A percentile compares a stretch with the other conserved stretches of the same genome.
Conservation (phyloP, 2,329 filamentous ascomycete genomes). For the Calycina marina region DNA sequence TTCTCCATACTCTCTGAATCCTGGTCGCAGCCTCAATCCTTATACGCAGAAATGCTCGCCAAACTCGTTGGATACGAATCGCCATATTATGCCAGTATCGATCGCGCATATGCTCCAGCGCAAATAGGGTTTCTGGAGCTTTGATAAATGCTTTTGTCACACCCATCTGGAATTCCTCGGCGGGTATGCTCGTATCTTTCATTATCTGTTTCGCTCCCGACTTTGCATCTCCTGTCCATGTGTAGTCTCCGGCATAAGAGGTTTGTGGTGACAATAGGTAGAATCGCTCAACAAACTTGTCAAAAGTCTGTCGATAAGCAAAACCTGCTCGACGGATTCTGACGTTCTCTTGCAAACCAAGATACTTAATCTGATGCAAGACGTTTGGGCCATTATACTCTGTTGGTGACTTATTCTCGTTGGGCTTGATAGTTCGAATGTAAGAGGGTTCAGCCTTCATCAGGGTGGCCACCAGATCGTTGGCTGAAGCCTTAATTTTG, state of each 20-base stretch:
- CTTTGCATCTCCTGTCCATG: slow-evolving; percentile 79
- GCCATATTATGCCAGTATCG: slow-evolving; percentile 99
- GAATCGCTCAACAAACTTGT: slow-evolving; percentile 96
- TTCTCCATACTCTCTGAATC: slow-evolving; percentile 91
- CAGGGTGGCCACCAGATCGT: slow-evolving; percentile 82
- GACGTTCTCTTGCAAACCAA: slow-evolving; percentile 98
- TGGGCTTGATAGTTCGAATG: slow-evolving; percentile 97
- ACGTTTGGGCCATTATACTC: slow-evolving; percentile 91
- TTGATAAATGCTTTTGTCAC: slow-evolving; percentile 97
- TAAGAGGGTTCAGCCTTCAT: slow-evolving; percentile 98
- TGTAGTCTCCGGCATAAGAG: slow-evolving; percentile 94
- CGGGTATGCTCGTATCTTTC: slow-evolving; percentile 88
- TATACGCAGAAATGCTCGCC: slow-evolving; percentile 91
- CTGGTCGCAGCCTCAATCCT: slow-evolving; percentile 82
- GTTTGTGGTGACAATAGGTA: slow-evolving; percentile 89
- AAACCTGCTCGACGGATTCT: slow-evolving; percentile 93
- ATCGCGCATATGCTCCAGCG: slow-evolving; percentile 93
- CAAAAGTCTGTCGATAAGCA: slow-evolving; percentile 90
- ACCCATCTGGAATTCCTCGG: slow-evolving; percentile 94
- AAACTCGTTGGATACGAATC: slow-evolving; percentile 89
- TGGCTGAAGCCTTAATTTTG: slow-evolving; percentile 88
- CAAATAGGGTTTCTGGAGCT: slow-evolving; percentile 91
- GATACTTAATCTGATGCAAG: slow-evolving; percentile 95
- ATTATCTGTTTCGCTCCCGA: slow-evolving; percentile 84
- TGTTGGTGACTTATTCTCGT: slow-evolving; percentile 91